A percentile compares a stretch with the other conserved stretches of the same genome.
Conservation (phyloP, 2,329 filamentous ascomycete species). For the Exserohilum rostratum region DNA sequence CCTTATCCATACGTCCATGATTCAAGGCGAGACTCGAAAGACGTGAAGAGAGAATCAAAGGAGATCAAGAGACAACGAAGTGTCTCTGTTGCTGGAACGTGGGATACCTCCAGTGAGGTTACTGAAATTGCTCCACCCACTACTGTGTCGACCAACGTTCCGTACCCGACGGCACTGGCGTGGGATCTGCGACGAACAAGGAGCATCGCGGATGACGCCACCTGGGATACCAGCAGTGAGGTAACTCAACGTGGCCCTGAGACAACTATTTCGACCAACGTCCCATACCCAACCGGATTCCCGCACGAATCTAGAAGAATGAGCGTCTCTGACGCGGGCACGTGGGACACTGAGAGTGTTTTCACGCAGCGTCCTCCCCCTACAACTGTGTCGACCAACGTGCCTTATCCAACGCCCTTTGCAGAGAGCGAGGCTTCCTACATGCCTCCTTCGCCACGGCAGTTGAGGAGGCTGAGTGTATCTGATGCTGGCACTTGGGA, state of each 20-base stretch:
- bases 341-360: slow-evolving; percentile 5
- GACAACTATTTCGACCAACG: slow-evolving; percentile 7
- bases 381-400: slow-evolving; percentile 13
- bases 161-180: slow-evolving; percentile 4
- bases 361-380: slow-evolving; percentile 5
- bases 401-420: slow-evolving; percentile 5
- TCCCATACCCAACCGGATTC: neutral
- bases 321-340: slow-evolving; percentile 8
- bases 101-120: slow-evolving; percentile 13
- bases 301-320: slow-evolving; percentile 1
- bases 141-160: slow-evolving; percentile 15
- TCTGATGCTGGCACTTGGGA: slow-evolving; percentile 15
- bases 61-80: slow-evolving; percentile 10
- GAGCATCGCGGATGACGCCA: slow-evolving; percentile 10
- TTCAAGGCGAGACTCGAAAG: slow-evolving; percentile 14
- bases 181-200: slow-evolving; percentile 7
- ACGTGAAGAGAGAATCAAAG: slow-evolving; percentile 13
- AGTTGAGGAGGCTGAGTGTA: slow-evolving; percentile 10
- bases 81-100: slow-evolving; percentile 14
- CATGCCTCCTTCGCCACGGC: neutral
- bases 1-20: slow-evolving; percentile 8
- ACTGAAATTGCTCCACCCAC: slow-evolving; percentile 8
- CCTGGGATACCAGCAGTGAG: slow-evolving; percentile 15
- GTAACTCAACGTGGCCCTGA: slow-evolving; percentile 6
- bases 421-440: neutral